These are phyloP conservation scores for Umbellularia californica DNA, from an alignment of 164 flowering plant species.

Conservation along the genomic window DNA sequence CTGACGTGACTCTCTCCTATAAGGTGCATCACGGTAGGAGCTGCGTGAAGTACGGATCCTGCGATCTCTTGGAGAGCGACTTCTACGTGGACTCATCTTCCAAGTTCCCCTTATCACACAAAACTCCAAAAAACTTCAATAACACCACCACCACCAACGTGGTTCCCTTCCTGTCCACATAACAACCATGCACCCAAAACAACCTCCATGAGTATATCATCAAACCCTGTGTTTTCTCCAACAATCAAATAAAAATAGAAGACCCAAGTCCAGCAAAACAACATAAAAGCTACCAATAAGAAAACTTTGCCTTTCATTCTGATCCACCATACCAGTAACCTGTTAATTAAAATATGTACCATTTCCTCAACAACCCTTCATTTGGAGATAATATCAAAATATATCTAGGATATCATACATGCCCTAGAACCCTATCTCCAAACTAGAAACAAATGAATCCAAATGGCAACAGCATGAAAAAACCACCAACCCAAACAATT, in stretches of 20 bases:
- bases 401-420: neutral
- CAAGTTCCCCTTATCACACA: constrained; percentile 23
- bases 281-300: constrained; percentile 1
- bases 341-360: neutral
- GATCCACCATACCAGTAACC: neutral
- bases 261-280: constrained; percentile 16
- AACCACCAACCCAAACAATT: too few relatives aligned
- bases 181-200: constrained; percentile 41
- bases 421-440: too few relatives aligned
- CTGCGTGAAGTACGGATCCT: constrained; percentile 37
- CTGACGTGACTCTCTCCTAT: constrained; percentile 41
- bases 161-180: constrained; percentile 49
- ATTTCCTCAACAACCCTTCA: neutral
- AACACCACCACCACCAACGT: constrained; percentile 26
- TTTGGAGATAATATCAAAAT: neutral
- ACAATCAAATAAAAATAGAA: constrained; percentile 20
- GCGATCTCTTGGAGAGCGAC: constrained; percentile 47
- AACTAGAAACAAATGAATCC: too few relatives aligned
- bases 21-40: constrained; percentile 48
- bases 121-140: constrained; percentile 24
- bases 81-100: constrained; percentile 39
- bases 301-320: neutral
- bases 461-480: too few relatives aligned
- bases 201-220: constrained; percentile 38
- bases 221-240: constrained; percentile 21